phyloP scores from a whole-genome alignment of 2,329 filamentous ascomycete genomes.

The Plenodomus biglobosus region DNA sequence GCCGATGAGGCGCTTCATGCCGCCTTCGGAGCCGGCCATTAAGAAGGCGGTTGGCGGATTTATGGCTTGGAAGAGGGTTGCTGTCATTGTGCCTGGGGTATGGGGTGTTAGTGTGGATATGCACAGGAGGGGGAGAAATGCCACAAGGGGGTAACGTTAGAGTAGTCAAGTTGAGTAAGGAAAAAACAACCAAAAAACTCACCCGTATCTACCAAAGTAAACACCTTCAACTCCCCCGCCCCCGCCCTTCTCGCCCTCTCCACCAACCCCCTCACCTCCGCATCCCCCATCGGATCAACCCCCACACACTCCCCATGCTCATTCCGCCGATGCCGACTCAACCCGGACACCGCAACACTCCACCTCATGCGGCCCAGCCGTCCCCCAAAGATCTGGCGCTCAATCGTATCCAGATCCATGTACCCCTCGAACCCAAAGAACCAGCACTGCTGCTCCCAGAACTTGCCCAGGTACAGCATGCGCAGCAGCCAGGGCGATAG shows the following conservation, averaged over 20 bases:
- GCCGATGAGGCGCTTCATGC: conserved; percentile 50
- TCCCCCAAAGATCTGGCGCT: conserved; percentile 45
- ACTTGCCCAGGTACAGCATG: conserved; percentile 45
- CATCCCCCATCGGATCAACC: conserved; percentile 35
- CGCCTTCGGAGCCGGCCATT: conserved; percentile 49
- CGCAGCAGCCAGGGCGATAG: conserved; percentile 41
- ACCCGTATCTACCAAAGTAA: conserved; percentile 40
- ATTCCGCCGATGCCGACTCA: conserved; percentile 39
- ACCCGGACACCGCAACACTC: conserved; percentile 28
- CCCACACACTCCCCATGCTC: conserved; percentile 35
- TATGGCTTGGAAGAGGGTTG: conserved; percentile 45
- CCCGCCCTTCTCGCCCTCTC: conserved; percentile 24
- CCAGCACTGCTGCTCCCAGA: conserved; percentile 47
- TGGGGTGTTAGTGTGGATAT: no score
- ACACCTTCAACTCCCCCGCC: conserved; percentile 30
- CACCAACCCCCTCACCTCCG: conserved; percentile 21
- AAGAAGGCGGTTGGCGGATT: conserved; percentile 49
- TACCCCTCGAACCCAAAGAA: conserved; percentile 50
- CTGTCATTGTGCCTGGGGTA: conserved; percentile 49
- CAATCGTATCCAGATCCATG: conserved; percentile 44
- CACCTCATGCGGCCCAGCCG: conserved; percentile 41
- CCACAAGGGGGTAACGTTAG: no score
- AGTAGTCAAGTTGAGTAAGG: conserved; percentile 3
- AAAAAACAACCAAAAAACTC: conserved; percentile 5
- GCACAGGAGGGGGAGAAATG: no score